These are phyloP conservation scores for Corylus avellana DNA, from an alignment of 306 rosid species.

Conservation along the genomic window DNA sequence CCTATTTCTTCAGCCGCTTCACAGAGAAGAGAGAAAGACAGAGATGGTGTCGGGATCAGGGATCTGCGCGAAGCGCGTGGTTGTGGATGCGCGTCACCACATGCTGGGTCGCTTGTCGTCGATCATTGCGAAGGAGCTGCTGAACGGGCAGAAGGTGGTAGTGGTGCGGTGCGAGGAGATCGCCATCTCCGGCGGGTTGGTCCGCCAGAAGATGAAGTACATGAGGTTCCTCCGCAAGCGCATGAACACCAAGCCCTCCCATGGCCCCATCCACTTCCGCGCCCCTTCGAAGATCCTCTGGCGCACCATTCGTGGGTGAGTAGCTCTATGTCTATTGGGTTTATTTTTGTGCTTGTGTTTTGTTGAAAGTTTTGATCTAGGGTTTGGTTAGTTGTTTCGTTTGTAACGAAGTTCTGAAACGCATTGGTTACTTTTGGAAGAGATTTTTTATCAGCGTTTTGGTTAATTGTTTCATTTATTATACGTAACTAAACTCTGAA, in stretches of 20 bases:
- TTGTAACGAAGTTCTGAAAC: neutral
- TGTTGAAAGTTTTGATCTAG: neutral
- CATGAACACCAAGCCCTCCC: constrained; percentile 82
- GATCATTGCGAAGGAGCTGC: constrained; percentile 69
- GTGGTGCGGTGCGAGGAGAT: constrained; percentile 74
- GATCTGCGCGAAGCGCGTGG: constrained; percentile 71
- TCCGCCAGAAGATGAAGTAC: constrained; percentile 80
- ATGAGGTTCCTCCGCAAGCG: constrained; percentile 75
- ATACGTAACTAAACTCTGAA: neutral
- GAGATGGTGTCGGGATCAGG: constrained; percentile 76
- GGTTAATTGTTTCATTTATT: neutral
- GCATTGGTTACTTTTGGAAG: neutral
- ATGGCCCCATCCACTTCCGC: constrained; percentile 76
- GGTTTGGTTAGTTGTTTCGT: neutral
- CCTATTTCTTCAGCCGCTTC: constrained; percentile 14
- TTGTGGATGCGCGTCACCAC: constrained; percentile 77
- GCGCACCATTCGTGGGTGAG: constrained; percentile 82
- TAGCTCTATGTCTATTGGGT: neutral
- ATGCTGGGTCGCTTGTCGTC: constrained; percentile 72
- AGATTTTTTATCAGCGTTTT: neutral
- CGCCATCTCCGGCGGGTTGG: constrained; percentile 67
- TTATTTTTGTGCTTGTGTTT: neutral
- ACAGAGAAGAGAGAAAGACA: neutral
- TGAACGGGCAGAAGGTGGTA: constrained; percentile 70
- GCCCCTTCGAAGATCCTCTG: constrained; percentile 78